Conservation (phyloP, 371 early-diverging fungal species). For the Batkoa obscura region DNA sequence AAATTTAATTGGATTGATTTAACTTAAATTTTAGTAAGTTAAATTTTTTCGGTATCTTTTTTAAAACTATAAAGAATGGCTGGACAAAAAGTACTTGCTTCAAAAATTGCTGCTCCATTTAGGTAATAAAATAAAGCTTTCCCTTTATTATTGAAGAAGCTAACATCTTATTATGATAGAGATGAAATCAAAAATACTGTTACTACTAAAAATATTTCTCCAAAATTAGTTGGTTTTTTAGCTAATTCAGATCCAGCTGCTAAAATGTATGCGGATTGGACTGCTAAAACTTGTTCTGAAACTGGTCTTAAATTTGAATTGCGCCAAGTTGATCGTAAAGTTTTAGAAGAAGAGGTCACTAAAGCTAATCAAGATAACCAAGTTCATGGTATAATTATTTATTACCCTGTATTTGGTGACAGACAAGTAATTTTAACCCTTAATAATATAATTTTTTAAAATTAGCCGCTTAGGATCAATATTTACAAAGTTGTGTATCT, state of each 20-base stretch:
- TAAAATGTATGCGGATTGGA: constrained; percentile 73
- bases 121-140: too few relatives aligned
- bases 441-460: background rate
- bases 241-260: constrained; percentile 91
- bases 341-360: constrained; percentile 63
- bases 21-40: too few relatives aligned
- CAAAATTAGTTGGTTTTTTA: constrained; percentile 82
- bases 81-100: too few relatives aligned
- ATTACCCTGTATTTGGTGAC: constrained; percentile 88
- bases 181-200: constrained; percentile 65
- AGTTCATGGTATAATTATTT: constrained; percentile 86
- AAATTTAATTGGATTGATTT: too few relatives aligned
- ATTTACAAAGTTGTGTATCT: constrained; percentile 77
- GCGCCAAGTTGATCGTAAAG: constrained; percentile 54
- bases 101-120: too few relatives aligned
- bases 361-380: constrained; percentile 67
- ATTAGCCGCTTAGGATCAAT: constrained; percentile 44
- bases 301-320: constrained; percentile 81
- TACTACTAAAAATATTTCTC: constrained; percentile 38
- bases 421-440: constrained; percentile 32
- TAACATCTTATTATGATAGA: constrained; percentile 20
- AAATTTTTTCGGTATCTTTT: too few relatives aligned
- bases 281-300: constrained; percentile 75
- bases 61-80: too few relatives aligned
- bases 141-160: too few relatives aligned